A percentile compares a stretch with the other conserved stretches of the same genome.
phyloP scores from a whole-genome alignment of 345 rosid genomes.

The Erodium maritimum region DNA sequence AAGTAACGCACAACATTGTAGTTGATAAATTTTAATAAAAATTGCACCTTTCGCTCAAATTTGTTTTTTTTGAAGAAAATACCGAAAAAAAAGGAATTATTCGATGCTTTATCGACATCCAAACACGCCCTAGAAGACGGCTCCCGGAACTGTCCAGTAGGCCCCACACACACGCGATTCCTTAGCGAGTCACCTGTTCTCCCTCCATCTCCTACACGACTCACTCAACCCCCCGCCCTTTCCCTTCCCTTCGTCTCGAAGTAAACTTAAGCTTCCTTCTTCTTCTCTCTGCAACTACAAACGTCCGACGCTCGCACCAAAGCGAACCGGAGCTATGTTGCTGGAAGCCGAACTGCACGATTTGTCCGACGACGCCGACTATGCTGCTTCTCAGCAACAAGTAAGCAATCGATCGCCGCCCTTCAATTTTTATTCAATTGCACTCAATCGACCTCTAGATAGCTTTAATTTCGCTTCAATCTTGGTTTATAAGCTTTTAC shows the following conservation, averaged over 20 bases:
- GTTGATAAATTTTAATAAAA: too few species aligned
- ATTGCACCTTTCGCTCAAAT: too few species aligned
- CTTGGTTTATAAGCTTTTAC: neutral
- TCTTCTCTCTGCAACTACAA: neutral
- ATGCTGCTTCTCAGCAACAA: slow-evolving; percentile 78
- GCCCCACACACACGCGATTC: neutral
- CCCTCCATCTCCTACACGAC: neutral
- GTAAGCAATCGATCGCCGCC: slow-evolving; percentile 22
- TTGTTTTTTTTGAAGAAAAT: too few species aligned
- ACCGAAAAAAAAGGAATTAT: too few species aligned
- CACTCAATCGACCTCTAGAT: neutral
- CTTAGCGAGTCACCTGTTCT: neutral
- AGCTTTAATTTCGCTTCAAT: neutral
- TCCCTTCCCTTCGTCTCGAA: neutral
- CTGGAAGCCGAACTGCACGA: slow-evolving; percentile 76
- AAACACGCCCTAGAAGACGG: too few species aligned
- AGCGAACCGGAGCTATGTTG: slow-evolving; percentile 29
- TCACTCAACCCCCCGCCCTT: neutral
- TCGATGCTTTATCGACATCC: too few species aligned
- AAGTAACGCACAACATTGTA: too few species aligned
- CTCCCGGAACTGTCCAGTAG: neutral
- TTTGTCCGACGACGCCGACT: slow-evolving; percentile 95
- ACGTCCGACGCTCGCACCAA: neutral
- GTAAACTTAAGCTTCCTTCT: neutral
- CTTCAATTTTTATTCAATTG: neutral